Conservation (phyloP, 495 filamentous ascomycete genomes). For the Trichocladium uniseriatum region DNA sequence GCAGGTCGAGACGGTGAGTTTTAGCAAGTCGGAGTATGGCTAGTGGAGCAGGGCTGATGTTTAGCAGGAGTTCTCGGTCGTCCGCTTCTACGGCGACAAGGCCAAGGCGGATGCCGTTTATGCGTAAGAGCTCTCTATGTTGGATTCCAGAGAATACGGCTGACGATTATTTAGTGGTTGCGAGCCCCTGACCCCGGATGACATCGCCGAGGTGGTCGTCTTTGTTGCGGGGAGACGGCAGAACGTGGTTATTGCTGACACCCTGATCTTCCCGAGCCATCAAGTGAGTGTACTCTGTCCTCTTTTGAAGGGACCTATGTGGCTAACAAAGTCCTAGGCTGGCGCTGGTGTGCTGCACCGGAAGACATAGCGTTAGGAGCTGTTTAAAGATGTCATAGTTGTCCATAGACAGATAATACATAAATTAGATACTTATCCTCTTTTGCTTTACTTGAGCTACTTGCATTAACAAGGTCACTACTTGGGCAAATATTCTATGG, state of each 20-base stretch:
- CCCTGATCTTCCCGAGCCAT: conserved; percentile 83
- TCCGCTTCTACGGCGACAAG: conserved; percentile 90
- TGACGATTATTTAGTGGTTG: conserved; percentile 47
- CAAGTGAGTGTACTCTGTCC: conserved; percentile 42
- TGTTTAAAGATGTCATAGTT: not conserved
- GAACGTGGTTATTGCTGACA: conserved; percentile 93
- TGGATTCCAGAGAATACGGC: not conserved
- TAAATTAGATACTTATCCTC: no score
- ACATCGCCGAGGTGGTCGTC: conserved; percentile 91
- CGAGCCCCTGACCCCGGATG: conserved; percentile 88
- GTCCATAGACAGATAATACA: no score
- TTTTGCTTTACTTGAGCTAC: not conserved
- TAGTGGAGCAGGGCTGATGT: not conserved
- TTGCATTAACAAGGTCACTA: not conserved
- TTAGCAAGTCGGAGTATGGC: not conserved
- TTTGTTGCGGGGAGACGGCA: conserved; percentile 82
- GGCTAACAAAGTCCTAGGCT: conserved; percentile 19
- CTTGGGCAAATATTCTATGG: no score
- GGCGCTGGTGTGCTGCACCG: conserved; percentile 30
- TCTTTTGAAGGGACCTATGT: not conserved
- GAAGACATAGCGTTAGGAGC: conserved; percentile 9
- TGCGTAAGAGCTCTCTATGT: conserved; percentile 48
- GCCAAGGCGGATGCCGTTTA: conserved; percentile 93
- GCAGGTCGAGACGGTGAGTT: conserved; percentile 82
- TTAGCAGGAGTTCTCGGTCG: conserved; percentile 80